A percentile compares a stretch with the other conserved stretches of the same genome.
These are phyloP conservation scores for Houttuynia cordata DNA, from an alignment of 164 flowering plant genomes.

Conservation along the genomic window DNA sequence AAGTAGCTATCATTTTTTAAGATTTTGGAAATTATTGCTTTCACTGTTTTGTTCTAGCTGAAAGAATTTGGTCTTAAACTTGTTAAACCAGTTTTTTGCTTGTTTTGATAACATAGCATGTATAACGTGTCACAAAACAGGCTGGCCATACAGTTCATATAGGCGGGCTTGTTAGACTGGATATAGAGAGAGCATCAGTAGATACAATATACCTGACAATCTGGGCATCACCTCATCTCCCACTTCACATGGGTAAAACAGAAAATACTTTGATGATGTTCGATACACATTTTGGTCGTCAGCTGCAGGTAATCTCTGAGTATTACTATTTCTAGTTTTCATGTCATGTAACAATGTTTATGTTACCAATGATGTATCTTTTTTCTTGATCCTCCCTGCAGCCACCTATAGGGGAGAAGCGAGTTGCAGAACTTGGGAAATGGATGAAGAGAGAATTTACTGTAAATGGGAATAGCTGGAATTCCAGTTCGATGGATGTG, in stretches of 20 bases:
- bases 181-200: slow-evolving; percentile 4
- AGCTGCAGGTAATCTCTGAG: slow-evolving; percentile 54
- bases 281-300: slow-evolving; percentile 77
- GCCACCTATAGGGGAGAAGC: slow-evolving; percentile 77
- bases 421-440: slow-evolving; percentile 68
- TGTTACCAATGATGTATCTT: neutral
- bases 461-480: slow-evolving; percentile 67
- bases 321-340: neutral
- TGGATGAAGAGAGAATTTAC: slow-evolving; percentile 63
- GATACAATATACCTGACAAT: slow-evolving; percentile 51
- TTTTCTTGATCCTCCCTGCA: slow-evolving; percentile 17
- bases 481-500: slow-evolving; percentile 65
- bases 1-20: too few relatives aligned
- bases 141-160: slow-evolving; percentile 25
- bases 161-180: slow-evolving; percentile 1
- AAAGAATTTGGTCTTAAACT: too few relatives aligned
- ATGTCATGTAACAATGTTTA: neutral
- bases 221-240: slow-evolving; percentile 86
- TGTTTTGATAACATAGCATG: neutral
- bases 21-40: too few relatives aligned
- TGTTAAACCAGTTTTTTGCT: too few relatives aligned
- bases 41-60: too few relatives aligned
- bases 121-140: slow-evolving; percentile 22
- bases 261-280: slow-evolving; percentile 55
- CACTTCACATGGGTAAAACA: slow-evolving; percentile 90